Base-by-base conservation (phyloP, 2,329 filamentous ascomycete genomes). In the Thielaviopsis cerberus region DNA sequence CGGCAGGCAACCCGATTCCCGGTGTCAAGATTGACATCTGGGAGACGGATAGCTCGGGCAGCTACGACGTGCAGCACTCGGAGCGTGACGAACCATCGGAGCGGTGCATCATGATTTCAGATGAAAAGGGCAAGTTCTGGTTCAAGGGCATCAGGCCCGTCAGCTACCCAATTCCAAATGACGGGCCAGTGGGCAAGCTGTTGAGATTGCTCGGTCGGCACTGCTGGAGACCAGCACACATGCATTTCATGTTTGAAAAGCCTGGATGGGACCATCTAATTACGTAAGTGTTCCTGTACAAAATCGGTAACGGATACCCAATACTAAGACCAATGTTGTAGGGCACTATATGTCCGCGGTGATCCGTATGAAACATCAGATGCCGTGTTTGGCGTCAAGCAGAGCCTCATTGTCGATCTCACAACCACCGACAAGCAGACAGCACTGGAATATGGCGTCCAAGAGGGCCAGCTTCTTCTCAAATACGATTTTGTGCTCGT, bases 241-340 rank as follows among this genome's bases (percentile, higher is more conserved):
- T 91, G 75, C 87, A 92, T 69, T 92, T 92, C 65, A 92, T 94
- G 86, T 89, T 94, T 71, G 80, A 83, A 67, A 89, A 88, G 73
- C 69, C 75, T 34, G 85, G 86, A 0, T 89, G 79, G 72, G 88
- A 94, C 72, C 79, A 84, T 67, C 70, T 94, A 64, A 84, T 92
- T 66, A 94, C 88, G 86, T 90, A 74, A 62, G 82, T 81, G 24
- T 22, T 54, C 7, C 41, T n/a, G n/a, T n/a, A n/a, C n/a, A n/a
- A n/a, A n/a, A n/a, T n/a, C n/a, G n/a, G n/a, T n/a, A n/a, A n/a
- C n/a, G n/a, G n/a, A n/a, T n/a, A n/a, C n/a, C n/a, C n/a, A n/a
- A n/a, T n/a, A n/a, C n/a, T n/a, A n/a, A n/a, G n/a, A n/a, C n/a
- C n/a, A 11, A 13, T 54, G 34, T 23, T 24, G 37, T 52, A 88